These are phyloP conservation scores for Volvox reticuliferus DNA, from an alignment of 139 green algal genomes.

Conservation along the genomic window DNA sequence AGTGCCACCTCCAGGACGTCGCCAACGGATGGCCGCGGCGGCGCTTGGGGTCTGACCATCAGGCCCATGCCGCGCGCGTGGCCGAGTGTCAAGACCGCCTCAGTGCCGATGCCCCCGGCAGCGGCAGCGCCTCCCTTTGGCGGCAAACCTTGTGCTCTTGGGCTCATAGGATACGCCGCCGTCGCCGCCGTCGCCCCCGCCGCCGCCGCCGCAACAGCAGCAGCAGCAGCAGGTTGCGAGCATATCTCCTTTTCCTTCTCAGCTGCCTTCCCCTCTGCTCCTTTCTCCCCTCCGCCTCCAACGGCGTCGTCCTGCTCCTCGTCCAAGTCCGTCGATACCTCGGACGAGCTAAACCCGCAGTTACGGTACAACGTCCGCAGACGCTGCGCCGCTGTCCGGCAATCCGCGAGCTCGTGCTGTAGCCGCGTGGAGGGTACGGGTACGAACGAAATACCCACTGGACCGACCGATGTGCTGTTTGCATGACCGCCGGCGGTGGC, in stretches of 20 bases:
- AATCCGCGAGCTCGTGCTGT: no score
- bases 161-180: neutral
- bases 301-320: neutral
- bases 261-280: neutral
- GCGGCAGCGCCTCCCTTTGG: neutral
- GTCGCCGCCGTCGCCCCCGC: neutral
- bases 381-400: neutral
- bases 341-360: constrained; percentile 35
- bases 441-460: no score
- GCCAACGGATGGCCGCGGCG: neutral
- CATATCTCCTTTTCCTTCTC: no score
- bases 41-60: constrained; percentile 5
- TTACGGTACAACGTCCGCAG: neutral
- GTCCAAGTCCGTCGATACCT: constrained; percentile 1
- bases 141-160: neutral
- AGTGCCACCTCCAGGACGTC: constrained; percentile 24
- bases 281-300: neutral
- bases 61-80: constrained; percentile 33
- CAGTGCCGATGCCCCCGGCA: neutral
- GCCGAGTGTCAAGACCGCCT: constrained; percentile 21
- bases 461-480: no score
- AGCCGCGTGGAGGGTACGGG: no score
- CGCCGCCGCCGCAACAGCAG: neutral
- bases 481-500: no score
- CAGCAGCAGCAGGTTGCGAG: neutral